A percentile compares a stretch with the other conserved stretches of the same genome.
Evolutionary conservation across 345 rosid species (phyloP).

Genomic region (Populus nigra): DNA sequence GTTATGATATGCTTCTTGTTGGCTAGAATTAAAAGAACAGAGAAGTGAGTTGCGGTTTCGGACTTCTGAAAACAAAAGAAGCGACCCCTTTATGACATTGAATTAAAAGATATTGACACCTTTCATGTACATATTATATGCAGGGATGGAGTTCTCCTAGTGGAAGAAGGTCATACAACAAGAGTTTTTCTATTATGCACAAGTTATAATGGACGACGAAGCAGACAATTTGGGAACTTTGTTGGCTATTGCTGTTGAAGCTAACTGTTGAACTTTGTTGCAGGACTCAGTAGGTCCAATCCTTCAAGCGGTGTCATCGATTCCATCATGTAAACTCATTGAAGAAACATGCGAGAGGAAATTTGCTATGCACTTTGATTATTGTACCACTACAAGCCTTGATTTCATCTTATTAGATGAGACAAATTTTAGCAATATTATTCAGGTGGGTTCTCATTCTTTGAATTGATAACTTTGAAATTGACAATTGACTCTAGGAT

Average conservation of each 20-base stretch:
- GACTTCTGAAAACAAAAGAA: constrained; percentile 72
- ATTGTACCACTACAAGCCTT: constrained; percentile 77
- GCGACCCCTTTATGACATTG: constrained; percentile 48
- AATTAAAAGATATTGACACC: constrained; percentile 70
- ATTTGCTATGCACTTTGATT: constrained; percentile 86
- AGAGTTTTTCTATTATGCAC: constrained; percentile 88
- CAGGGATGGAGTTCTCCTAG: constrained; percentile 95
- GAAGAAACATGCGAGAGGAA: constrained; percentile 86
- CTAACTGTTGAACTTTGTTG: constrained; percentile 90
- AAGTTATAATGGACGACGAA: constrained; percentile 88
- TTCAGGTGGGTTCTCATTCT: constrained; percentile 58
- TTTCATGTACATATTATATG: constrained; percentile 89
- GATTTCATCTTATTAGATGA: constrained; percentile 78
- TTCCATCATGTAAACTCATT: constrained; percentile 83
- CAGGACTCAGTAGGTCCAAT: constrained; percentile 95
- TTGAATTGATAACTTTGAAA: constrained; percentile 1
- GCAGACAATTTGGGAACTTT: constrained; percentile 76
- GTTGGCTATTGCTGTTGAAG: constrained; percentile 43
- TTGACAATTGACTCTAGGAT: background rate
- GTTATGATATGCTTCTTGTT: constrained; percentile 40
- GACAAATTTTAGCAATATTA: constrained; percentile 60
- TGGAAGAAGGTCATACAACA: constrained; percentile 86
- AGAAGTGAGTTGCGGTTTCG: constrained; percentile 60
- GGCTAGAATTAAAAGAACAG: constrained; percentile 55
- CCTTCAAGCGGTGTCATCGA: constrained; percentile 69